A percentile compares a stretch with the other conserved stretches of the same genome.
These are phyloP conservation scores for Daldinia eschscholtzii DNA, from an alignment of 2,329 filamentous ascomycete species.

Conservation along the genomic window DNA sequence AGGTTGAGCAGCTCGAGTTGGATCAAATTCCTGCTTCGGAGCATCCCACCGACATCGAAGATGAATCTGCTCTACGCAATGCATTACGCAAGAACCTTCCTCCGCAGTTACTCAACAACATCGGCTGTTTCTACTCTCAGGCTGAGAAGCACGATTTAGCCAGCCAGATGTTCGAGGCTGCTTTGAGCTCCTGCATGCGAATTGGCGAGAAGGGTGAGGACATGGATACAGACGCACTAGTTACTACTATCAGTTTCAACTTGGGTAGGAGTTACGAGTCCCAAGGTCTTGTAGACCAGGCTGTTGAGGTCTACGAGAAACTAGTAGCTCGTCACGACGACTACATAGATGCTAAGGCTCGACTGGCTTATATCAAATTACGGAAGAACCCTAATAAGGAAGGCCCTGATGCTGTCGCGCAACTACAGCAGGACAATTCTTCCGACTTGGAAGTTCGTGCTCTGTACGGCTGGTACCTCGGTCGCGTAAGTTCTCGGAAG, in stretches of 20 bases:
- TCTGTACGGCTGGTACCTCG: conserved; percentile 95
- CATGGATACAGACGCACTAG: conserved; percentile 88
- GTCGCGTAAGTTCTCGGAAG: conserved; percentile 84
- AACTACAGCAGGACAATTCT: conserved; percentile 86
- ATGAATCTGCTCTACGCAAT: conserved; percentile 70
- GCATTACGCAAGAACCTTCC: conserved; percentile 82
- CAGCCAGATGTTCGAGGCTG: conserved; percentile 91
- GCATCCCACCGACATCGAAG: conserved; percentile 68
- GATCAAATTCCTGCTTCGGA: conserved; percentile 81
- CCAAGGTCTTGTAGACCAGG: conserved; percentile 82
- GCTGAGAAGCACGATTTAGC: conserved; percentile 84
- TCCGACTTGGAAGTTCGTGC: conserved; percentile 91
- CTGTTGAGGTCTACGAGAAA: conserved; percentile 88
- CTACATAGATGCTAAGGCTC: conserved; percentile 91
- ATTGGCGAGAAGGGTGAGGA: conserved; percentile 80
- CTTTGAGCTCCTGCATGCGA: conserved; percentile 86
- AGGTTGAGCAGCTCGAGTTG: conserved; percentile 91
- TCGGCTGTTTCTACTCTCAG: conserved; percentile 95
- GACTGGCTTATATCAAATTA: conserved; percentile 90
- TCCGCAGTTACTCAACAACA: conserved; percentile 95
- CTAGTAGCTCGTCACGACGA: conserved; percentile 86
- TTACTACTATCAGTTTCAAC: conserved; percentile 98
- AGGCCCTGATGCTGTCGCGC: conserved; percentile 85
- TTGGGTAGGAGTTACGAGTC: conserved; percentile 93
- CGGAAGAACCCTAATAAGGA: conserved; percentile 84